These are phyloP conservation scores for Mantamonas sphyraenae DNA, from an alignment of 78 protist species.

Conservation along the genomic window DNA sequence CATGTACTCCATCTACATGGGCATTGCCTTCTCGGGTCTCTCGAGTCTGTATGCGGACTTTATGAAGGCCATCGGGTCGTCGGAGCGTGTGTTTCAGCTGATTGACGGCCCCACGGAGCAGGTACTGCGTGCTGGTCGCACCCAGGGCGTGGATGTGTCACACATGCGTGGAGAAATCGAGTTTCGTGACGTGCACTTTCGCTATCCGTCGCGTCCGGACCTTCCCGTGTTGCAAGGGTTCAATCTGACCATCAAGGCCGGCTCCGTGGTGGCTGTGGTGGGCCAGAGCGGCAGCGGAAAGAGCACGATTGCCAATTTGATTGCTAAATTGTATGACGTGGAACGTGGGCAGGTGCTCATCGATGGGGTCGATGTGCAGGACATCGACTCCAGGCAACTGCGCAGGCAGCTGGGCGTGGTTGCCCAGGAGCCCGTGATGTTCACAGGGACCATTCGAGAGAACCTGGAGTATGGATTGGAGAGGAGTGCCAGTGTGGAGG, in stretches of 20 bases:
- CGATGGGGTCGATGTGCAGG: slow-evolving; percentile 24
- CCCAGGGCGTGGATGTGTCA: background rate
- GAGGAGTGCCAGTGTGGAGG: no score
- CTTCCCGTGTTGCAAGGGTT: slow-evolving; percentile 5
- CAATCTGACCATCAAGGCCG: background rate
- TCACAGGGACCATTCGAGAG: slow-evolving; percentile 64
- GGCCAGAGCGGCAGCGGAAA: slow-evolving; percentile 49
- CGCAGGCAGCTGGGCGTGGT: slow-evolving; percentile 49
- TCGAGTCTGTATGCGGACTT: background rate
- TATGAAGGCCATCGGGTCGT: background rate
- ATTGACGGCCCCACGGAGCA: background rate
- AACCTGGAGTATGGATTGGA: slow-evolving; percentile 77
- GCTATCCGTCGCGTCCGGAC: slow-evolving; percentile 24
- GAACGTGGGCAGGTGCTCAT: background rate
- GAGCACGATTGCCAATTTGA: background rate
- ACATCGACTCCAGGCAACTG: background rate
- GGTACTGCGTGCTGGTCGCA: background rate
- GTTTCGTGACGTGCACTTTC: slow-evolving; percentile 25
- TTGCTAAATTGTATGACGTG: background rate
- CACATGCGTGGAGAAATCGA: slow-evolving; percentile 8
- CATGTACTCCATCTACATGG: background rate
- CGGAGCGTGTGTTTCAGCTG: background rate
- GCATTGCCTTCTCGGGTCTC: background rate
- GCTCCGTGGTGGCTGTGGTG: slow-evolving; percentile 24
- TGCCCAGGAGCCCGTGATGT: slow-evolving; percentile 77